phyloP scores from a whole-genome alignment of 306 rosid genomes.

The Echinosophora koreensis region DNA sequence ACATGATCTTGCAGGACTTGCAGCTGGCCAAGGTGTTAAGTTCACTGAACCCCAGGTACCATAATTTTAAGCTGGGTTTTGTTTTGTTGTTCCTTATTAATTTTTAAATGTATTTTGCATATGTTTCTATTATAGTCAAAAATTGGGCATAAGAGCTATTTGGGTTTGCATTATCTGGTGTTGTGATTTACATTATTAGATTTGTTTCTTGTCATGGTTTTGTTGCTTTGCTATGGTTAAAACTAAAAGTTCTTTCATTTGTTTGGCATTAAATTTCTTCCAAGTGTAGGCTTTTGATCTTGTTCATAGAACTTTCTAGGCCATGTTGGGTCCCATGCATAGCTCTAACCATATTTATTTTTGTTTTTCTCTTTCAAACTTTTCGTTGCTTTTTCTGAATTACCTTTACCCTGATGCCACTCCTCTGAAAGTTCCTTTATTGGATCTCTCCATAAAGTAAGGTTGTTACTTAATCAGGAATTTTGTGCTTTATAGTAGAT shows the following conservation, averaged over 20 bases:
- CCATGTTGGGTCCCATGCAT: constrained; percentile 56
- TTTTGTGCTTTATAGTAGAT: constrained; percentile 29
- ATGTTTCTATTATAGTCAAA: constrained; percentile 34
- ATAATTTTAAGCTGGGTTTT: constrained; percentile 40
- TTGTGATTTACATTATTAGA: constrained; percentile 11
- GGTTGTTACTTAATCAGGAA: constrained; percentile 20
- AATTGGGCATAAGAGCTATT: constrained; percentile 49
- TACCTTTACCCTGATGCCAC: constrained; percentile 41
- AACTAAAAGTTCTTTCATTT: constrained; percentile 28
- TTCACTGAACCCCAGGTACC: constrained; percentile 95
- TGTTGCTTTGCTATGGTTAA: constrained; percentile 38
- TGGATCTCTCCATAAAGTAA: constrained; percentile 41
- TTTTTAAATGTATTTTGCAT: constrained; percentile 31
- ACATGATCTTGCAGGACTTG: constrained; percentile 97
- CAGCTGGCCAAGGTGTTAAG: constrained; percentile 79
- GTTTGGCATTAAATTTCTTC: constrained; percentile 44
- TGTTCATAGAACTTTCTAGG: constrained; percentile 52
- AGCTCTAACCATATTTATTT: constrained; percentile 39
- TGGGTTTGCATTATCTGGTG: constrained; percentile 24
- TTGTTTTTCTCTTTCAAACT: constrained; percentile 35
- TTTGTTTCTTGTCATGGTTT: constrained; percentile 26
- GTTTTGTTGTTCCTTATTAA: constrained; percentile 12
- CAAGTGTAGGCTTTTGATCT: constrained; percentile 49
- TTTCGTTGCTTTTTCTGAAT: constrained; percentile 38
- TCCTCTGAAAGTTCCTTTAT: constrained; percentile 47